These are phyloP conservation scores for Amphicarpaea edgeworthii DNA, from an alignment of 306 rosid genomes.

Conservation along the genomic window DNA sequence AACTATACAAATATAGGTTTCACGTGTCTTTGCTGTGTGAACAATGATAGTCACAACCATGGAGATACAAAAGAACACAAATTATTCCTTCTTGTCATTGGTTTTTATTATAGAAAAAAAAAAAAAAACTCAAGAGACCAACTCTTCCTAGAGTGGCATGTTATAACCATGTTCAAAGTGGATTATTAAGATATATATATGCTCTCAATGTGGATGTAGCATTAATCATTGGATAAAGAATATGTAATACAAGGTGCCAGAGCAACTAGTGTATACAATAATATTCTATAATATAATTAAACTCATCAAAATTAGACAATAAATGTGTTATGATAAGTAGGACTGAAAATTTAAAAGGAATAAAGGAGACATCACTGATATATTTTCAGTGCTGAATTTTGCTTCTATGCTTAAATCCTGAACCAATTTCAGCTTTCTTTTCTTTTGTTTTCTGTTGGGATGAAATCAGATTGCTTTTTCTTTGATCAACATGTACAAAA, in stretches of 20 bases:
- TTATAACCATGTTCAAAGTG: slow-evolving; percentile 28
- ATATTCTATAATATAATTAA: not conserved
- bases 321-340: not conserved
- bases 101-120: slow-evolving; percentile 8
- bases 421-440: not conserved
- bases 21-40: slow-evolving; percentile 42
- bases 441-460: slow-evolving; percentile 13
- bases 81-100: slow-evolving; percentile 17
- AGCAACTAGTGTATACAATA: not conserved
- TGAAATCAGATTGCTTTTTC: slow-evolving; percentile 25
- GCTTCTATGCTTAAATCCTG: slow-evolving; percentile 16
- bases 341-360: slow-evolving; percentile 19
- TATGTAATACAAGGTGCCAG: slow-evolving; percentile 18
- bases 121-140: not conserved
- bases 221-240: slow-evolving; percentile 33
- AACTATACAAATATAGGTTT: slow-evolving; percentile 9
- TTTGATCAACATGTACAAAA: not conserved
- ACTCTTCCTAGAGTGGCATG: slow-evolving; percentile 20
- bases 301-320: slow-evolving; percentile 12
- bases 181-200: slow-evolving; percentile 10
- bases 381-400: slow-evolving; percentile 25
- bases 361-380: slow-evolving; percentile 27
- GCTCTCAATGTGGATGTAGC: slow-evolving; percentile 8
- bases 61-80: slow-evolving; percentile 20
- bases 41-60: slow-evolving; percentile 31